phyloP scores from a whole-genome alignment of 306 rosid genomes.

The Acacia acuminata region DNA sequence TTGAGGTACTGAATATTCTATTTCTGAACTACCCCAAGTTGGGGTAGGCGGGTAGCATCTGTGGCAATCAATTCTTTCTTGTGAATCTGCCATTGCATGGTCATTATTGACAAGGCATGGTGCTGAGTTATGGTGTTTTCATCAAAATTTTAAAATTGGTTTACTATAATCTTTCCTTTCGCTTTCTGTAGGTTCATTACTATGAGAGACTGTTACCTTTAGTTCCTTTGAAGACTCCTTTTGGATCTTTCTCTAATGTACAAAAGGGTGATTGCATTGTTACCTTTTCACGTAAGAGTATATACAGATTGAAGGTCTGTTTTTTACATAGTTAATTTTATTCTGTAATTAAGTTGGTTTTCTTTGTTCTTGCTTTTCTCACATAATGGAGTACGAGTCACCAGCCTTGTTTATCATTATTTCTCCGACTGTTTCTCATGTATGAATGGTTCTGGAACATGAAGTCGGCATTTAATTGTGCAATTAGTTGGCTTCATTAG shows the following conservation, averaged over 20 bases:
- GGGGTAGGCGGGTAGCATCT: conserved; percentile 6
- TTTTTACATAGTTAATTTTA: conserved; percentile 5
- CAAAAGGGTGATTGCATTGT: conserved; percentile 86
- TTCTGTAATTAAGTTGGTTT: neutral
- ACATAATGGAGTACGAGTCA: neutral
- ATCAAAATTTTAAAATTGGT: conserved; percentile 23
- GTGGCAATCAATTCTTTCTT: conserved; percentile 10
- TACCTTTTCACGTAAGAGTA: conserved; percentile 72
- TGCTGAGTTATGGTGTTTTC: conserved; percentile 29
- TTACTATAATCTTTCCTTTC: conserved; percentile 16
- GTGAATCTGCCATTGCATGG: conserved; percentile 19
- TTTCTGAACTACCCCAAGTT: neutral
- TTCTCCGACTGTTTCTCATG: neutral
- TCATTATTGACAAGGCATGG: conserved; percentile 21
- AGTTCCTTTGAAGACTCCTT: conserved; percentile 72
- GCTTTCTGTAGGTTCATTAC: conserved; percentile 57
- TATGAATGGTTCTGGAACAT: neutral
- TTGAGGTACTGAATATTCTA: conserved; percentile 60
- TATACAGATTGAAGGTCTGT: conserved; percentile 76
- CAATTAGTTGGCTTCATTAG: neutral
- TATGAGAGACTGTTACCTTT: conserved; percentile 90
- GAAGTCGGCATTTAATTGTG: neutral
- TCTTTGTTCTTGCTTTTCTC: conserved; percentile 12
- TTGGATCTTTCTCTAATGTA: conserved; percentile 71
- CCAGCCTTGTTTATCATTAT: conserved; percentile 4